Percentiles rank a stretch among this genome's conserved stretches.
These are phyloP conservation scores for Effrenium voratum DNA, from an alignment of 73 alveolate genomes.

Conservation along the genomic window DNA sequence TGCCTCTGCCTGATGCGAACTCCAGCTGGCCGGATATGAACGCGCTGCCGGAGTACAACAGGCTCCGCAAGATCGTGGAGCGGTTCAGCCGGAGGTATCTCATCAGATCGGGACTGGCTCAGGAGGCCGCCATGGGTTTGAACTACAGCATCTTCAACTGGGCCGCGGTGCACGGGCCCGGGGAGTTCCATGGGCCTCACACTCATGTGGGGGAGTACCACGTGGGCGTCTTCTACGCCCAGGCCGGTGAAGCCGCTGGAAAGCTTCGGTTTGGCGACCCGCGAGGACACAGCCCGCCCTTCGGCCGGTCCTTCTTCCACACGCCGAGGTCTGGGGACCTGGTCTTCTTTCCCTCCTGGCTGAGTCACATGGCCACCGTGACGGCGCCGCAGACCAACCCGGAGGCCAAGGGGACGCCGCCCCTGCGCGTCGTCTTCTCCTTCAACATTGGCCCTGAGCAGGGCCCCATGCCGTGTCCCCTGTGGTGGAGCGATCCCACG, in stretches of 20 bases:
- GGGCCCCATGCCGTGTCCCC: slow-evolving; percentile 90
- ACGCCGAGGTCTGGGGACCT: slow-evolving; percentile 91
- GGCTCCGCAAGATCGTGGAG: slow-evolving; percentile 83
- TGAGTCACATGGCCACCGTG: slow-evolving; percentile 91
- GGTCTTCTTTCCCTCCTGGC: slow-evolving; percentile 92
- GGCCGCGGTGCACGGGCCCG: slow-evolving; percentile 93
- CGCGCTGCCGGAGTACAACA: slow-evolving; percentile 60
- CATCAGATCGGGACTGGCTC: background rate
- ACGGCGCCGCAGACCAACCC: slow-evolving; percentile 84
- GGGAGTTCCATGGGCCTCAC: slow-evolving; percentile 93
- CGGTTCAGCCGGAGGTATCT: slow-evolving; percentile 80
- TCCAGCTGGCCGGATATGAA: slow-evolving; percentile 91
- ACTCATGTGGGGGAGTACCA: slow-evolving; percentile 91
- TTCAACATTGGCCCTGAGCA: slow-evolving; percentile 87
- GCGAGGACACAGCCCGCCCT: slow-evolving; percentile 86
- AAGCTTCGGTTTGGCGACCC: slow-evolving; percentile 89
- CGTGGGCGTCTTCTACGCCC: slow-evolving; percentile 89
- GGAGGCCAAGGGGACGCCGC: slow-evolving; percentile 38
- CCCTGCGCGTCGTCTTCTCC: slow-evolving; percentile 65
- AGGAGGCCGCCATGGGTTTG: slow-evolving; percentile 60
- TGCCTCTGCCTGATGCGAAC: slow-evolving; percentile 90
- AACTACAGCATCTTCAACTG: slow-evolving; percentile 89
- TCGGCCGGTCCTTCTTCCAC: slow-evolving; percentile 90
- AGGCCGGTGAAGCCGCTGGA: slow-evolving; percentile 82
- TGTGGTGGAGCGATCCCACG: no score